These are phyloP conservation scores for Tricholoma saponaceum DNA, from an alignment of 768 basidiomycete species.

Conservation along the genomic window DNA sequence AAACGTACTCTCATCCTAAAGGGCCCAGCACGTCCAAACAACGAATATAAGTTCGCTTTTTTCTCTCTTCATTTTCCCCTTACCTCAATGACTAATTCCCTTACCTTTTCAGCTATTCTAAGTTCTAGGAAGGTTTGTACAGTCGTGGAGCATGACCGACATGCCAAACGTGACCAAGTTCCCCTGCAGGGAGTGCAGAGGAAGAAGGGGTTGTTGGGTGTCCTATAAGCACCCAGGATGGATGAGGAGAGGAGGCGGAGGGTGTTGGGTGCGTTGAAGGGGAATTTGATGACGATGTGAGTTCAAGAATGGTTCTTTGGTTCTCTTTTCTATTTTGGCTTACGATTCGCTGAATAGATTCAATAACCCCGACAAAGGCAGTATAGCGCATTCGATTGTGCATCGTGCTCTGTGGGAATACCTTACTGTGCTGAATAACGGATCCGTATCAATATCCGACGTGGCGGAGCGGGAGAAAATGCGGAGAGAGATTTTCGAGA, in stretches of 20 bases:
- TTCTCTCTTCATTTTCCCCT: too few species aligned
- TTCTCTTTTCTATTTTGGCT: background rate
- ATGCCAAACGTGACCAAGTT: slow-evolving; percentile 72
- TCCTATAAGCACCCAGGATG: slow-evolving; percentile 49
- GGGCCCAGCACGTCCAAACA: too few species aligned
- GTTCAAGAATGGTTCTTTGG: slow-evolving; percentile 19
- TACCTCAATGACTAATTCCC: too few species aligned
- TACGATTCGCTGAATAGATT: slow-evolving; percentile 46
- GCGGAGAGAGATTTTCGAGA: slow-evolving; percentile 78
- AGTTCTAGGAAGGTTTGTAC: too few species aligned
- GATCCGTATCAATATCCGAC: slow-evolving; percentile 35
- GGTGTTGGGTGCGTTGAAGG: slow-evolving; percentile 64
- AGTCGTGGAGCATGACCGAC: slow-evolving; percentile 81
- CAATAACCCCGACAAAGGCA: slow-evolving; percentile 89
- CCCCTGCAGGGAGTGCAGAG: slow-evolving; percentile 43
- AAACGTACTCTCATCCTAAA: too few species aligned
- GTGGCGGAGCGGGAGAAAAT: slow-evolving; percentile 70
- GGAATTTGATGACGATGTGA: slow-evolving; percentile 72
- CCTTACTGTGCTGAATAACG: slow-evolving; percentile 51
- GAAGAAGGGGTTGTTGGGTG: slow-evolving; percentile 66
- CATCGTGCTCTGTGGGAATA: slow-evolving; percentile 90
- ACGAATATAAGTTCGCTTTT: too few species aligned
- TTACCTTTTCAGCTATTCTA: too few species aligned
- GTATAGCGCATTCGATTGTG: slow-evolving; percentile 81
- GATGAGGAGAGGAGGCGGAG: slow-evolving; percentile 64